Base-by-base conservation (phyloP, 805 yeast genomes). In the Wickerhamiella azymoides region DNA sequence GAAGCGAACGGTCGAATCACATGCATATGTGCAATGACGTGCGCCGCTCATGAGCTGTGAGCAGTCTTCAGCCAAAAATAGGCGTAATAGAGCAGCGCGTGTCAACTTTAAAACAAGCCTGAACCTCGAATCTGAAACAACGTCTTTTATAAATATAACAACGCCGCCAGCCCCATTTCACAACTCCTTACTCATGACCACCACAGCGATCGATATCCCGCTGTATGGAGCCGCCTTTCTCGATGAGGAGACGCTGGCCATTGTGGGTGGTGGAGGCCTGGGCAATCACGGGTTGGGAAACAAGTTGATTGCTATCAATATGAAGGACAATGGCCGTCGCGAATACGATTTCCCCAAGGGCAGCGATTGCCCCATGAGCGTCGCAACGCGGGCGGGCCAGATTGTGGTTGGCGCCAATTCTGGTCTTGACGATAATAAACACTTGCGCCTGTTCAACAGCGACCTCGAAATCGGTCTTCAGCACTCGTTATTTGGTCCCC, bases 221-320 rank as follows among this genome's bases (percentile, higher is more conserved):
- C 70, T 86, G 10, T 83, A 80, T 54, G 89, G 85, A 2, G 79
- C 89, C 45, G 74, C 75, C 49, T 86, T 84, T 59, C 67, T 79
- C 39, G 69, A 73, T 52, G 71, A 77, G 51, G 64, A 68, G 49
- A 72, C 78, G 1, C 60, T 88, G 24, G 61, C 86, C 41, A 80
- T 80, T 25, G 77, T 85, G 2, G 98, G 98, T 36, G 98, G 98
- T 39, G 96, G 96, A 26, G 97, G 96, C 21, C 94, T 84, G 60
- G 94, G 94, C 9, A 79, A 78, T 57, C 80, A 84, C 56, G 96
- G 94, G 26, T 77, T 85, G 46, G 82, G 88, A 36, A 89, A 89
- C 62, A 84, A 82, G 59, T 16, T 30, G 11, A 16, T 30, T 11
- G 33, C 33, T n/a, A 66, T 89, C 50, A 58, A 59, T 33, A 40